Evolutionary conservation across 495 filamentous ascomycete genomes (phyloP).

Genomic region (Neurospora discreta): DNA sequence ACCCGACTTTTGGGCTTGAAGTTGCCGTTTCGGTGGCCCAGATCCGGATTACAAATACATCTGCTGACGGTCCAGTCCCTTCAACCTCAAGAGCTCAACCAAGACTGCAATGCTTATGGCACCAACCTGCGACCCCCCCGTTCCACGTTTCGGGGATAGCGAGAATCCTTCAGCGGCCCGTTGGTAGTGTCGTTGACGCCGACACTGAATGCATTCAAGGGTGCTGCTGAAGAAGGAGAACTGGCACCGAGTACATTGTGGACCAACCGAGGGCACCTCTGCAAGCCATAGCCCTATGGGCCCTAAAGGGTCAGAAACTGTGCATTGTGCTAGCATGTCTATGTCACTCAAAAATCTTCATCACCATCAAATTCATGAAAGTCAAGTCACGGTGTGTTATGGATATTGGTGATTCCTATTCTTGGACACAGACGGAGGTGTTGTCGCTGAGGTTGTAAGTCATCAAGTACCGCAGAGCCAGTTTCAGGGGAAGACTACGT

Average conservation of each 20-base stretch:
- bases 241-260: not conserved
- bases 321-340: not conserved
- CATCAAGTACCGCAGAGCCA: not conserved
- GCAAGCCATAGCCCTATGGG: not conserved
- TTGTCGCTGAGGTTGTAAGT: not conserved
- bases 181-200: not conserved
- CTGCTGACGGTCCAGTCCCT: not conserved
- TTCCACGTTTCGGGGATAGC: not conserved
- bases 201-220: no score
- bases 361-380: not conserved
- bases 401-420: not conserved
- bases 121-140: not conserved
- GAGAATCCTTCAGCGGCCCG: not conserved
- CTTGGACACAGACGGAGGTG: not conserved
- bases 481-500: not conserved
- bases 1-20: not conserved
- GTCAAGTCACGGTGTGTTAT: not conserved
- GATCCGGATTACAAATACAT: not conserved
- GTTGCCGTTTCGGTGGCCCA: not conserved
- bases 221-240: no score
- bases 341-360: not conserved
- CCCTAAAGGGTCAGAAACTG: not conserved
- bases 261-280: not conserved
- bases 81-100: not conserved
- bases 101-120: not conserved